Conservation (phyloP, 805 yeast species). For the Teunomyces pallodes region DNA sequence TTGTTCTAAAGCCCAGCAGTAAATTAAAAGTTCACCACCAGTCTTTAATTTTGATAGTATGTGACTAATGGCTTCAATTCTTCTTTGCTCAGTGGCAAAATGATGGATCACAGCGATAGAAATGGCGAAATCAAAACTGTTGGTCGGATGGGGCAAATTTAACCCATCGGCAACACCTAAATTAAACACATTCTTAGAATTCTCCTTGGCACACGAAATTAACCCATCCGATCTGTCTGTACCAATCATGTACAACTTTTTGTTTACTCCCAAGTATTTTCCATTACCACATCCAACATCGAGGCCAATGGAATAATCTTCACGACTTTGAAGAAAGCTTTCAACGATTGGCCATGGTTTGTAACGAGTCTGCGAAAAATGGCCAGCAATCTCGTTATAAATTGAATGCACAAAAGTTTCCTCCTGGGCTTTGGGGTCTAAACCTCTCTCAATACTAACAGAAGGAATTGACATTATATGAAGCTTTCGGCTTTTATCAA, state of each 20-base stretch:
- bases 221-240: constrained; percentile 71
- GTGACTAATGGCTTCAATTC: constrained; percentile 71
- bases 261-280: constrained; percentile 75
- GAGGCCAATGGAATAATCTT: constrained; percentile 65
- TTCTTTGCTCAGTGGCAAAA: constrained; percentile 78
- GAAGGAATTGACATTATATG: constrained; percentile 31
- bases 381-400: constrained; percentile 88
- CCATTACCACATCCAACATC: constrained; percentile 99
- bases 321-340: constrained; percentile 51
- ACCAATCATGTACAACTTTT: constrained; percentile 68
- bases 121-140: constrained; percentile 76
- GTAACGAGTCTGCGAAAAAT: constrained; percentile 90
- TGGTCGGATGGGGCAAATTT: constrained; percentile 37
- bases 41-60: constrained; percentile 56
- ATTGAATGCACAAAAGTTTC: constrained; percentile 83
- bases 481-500: not conserved
- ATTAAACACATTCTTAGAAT: constrained; percentile 43
- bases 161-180: constrained; percentile 82
- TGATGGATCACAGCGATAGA: constrained; percentile 96
- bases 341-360: constrained; percentile 98
- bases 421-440: constrained; percentile 60
- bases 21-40: constrained; percentile 73
- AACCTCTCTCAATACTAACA: constrained; percentile 22
- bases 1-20: constrained; percentile 98
- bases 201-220: constrained; percentile 57